A percentile compares a stretch with the other conserved stretches of the same genome.
Evolutionary conservation across 306 rosid species (phyloP).

Genomic region (Gastrolobium bilobum): DNA sequence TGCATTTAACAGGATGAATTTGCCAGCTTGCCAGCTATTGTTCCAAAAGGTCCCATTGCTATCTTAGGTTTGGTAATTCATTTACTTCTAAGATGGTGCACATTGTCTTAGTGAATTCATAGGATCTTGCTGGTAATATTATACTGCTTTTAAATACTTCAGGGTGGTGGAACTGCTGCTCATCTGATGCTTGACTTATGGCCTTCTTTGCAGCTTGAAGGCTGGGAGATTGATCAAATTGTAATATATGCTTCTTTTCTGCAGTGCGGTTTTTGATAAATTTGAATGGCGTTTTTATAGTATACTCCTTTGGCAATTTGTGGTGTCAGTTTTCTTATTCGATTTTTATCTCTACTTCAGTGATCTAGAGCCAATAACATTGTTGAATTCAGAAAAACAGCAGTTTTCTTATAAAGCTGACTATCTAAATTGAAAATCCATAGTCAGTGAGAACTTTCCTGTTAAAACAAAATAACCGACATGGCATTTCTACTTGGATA

Average conservation of each 20-base stretch:
- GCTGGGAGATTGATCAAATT: constrained; percentile 94
- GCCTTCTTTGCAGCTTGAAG: constrained; percentile 94
- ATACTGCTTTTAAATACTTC: constrained; percentile 50
- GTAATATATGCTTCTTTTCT: constrained; percentile 59
- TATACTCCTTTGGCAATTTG: background rate
- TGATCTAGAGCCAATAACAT: constrained; percentile 8
- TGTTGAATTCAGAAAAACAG: background rate
- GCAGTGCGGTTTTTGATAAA: constrained; percentile 20
- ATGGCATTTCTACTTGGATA: constrained; percentile 7
- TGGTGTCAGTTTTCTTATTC: constrained; percentile 23
- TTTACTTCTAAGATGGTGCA: constrained; percentile 37
- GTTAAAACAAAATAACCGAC: constrained; percentile 23
- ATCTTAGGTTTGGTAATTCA: constrained; percentile 87
- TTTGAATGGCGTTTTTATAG: constrained; percentile 29
- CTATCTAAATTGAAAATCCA: constrained; percentile 15
- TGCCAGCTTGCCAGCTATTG: constrained; percentile 92
- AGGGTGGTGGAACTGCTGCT: constrained; percentile 98
- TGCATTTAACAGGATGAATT: constrained; percentile 81
- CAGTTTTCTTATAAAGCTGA: background rate
- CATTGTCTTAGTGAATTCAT: constrained; percentile 33
- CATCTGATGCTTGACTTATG: constrained; percentile 89
- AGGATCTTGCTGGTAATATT: constrained; percentile 32
- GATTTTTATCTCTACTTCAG: background rate
- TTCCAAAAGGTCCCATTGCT: constrained; percentile 91
- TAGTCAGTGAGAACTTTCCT: constrained; percentile 1